Percentiles rank a stretch among this genome's conserved stretches.
phyloP scores from a whole-genome alignment of 371 early-diverging fungal species.

The Gilbertella persicaria region DNA sequence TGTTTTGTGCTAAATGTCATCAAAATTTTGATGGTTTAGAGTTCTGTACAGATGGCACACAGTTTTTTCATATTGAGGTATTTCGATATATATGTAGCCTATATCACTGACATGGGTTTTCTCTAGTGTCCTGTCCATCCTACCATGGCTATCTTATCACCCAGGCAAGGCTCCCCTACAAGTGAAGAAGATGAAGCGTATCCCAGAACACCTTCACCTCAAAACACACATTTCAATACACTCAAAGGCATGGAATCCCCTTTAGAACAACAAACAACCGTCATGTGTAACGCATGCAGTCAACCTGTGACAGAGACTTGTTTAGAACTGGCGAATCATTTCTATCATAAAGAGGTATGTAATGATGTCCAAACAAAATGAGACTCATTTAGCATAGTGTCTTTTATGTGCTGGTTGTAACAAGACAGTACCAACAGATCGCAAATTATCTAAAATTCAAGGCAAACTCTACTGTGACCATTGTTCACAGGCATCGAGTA shows the following conservation, averaged over 20 bases:
- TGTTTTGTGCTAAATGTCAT: constrained; percentile 25
- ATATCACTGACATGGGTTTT: no score
- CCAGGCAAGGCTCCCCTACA: constrained; percentile 8
- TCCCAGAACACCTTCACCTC: constrained; percentile 18
- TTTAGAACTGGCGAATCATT: constrained; percentile 22
- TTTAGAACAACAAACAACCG: neutral
- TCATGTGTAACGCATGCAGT: constrained; percentile 21
- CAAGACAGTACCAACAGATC: constrained; percentile 53
- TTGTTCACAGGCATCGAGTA: constrained; percentile 30
- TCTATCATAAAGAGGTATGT: constrained; percentile 33
- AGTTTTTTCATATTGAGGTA: constrained; percentile 48
- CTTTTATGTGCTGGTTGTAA: constrained; percentile 46
- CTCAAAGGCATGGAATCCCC: neutral
- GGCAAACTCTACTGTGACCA: constrained; percentile 60
- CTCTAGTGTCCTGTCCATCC: neutral
- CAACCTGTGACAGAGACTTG: constrained; percentile 27
- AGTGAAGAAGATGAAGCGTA: constrained; percentile 26
- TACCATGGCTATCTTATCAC: neutral
- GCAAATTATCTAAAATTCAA: constrained; percentile 58
- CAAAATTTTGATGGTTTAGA: constrained; percentile 25
- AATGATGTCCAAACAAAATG: neutral
- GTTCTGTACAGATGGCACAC: constrained; percentile 44
- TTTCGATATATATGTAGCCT: no score
- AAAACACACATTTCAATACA: constrained; percentile 10
- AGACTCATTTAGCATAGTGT: constrained; percentile 33